Conservation (phyloP, 1,284 basidiomycete genomes). For the Rhizoctonia solani region DNA sequence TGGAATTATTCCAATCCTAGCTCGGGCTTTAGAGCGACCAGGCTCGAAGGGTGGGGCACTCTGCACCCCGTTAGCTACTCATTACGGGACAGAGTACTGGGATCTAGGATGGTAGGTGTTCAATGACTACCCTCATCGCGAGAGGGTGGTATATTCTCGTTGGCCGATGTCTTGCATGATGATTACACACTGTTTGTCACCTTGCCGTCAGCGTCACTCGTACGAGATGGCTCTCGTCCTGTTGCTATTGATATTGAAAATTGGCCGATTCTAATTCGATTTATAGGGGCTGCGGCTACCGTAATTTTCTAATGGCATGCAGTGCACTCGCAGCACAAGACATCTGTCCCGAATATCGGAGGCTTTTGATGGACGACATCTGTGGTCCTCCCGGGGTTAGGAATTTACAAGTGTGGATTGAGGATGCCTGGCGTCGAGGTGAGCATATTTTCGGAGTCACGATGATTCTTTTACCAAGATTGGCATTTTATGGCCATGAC, state of each 20-base stretch:
- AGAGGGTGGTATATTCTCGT: not conserved
- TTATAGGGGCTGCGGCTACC: slow-evolving; percentile 59
- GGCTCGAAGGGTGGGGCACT: slow-evolving; percentile 60
- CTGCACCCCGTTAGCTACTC: slow-evolving; percentile 60
- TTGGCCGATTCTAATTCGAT: not conserved
- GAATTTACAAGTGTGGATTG: slow-evolving; percentile 75
- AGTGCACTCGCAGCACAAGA: slow-evolving; percentile 69
- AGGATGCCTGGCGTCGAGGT: slow-evolving; percentile 77
- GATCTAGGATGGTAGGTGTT: slow-evolving; percentile 78
- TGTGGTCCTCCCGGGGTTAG: slow-evolving; percentile 54
- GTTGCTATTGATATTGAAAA: slow-evolving; percentile 12
- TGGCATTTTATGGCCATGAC: no score
- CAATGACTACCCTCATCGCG: not conserved
- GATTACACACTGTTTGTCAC: no score
- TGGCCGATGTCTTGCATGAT: slow-evolving; percentile 3
- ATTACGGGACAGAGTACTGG: slow-evolving; percentile 62
- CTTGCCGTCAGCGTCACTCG: not conserved
- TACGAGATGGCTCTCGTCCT: slow-evolving; percentile 1
- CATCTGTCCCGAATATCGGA: slow-evolving; percentile 61
- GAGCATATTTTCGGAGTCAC: slow-evolving; percentile 27
- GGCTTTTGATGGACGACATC: slow-evolving; percentile 53
- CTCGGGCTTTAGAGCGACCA: slow-evolving; percentile 57
- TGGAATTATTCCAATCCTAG: slow-evolving; percentile 73
- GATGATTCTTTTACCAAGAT: not conserved
- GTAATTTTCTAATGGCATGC: slow-evolving; percentile 84